These are phyloP conservation scores for Zygnema circumcarinatum DNA, from an alignment of 139 green algal species.

Conservation along the genomic window DNA sequence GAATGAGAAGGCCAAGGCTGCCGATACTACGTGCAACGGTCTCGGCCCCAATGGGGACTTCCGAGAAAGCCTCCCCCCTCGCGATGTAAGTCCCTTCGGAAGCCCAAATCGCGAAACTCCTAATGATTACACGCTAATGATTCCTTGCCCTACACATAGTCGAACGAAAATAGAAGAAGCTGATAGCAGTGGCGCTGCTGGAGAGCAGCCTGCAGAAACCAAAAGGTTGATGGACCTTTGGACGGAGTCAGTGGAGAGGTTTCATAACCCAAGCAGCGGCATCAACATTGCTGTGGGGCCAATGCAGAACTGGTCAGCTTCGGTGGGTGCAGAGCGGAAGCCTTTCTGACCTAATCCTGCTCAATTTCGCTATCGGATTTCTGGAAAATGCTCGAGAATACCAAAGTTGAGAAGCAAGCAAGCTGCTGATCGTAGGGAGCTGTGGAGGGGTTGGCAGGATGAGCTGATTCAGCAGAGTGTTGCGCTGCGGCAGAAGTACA, in stretches of 20 bases:
- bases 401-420: too few relatives aligned
- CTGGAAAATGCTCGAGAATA: too few relatives aligned
- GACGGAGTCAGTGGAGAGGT: slow-evolving; percentile 44
- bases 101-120: too few relatives aligned
- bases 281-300: slow-evolving; percentile 60
- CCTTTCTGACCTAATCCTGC: too few relatives aligned
- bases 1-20: slow-evolving; percentile 7
- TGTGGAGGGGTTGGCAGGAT: slow-evolving; percentile 3
- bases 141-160: too few relatives aligned
- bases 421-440: too few relatives aligned
- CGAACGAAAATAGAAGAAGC: too few relatives aligned
- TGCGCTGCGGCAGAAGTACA: slow-evolving; percentile 31
- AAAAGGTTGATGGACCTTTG: slow-evolving; percentile 40
- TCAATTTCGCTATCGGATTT: too few relatives aligned
- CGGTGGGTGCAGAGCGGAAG: slow-evolving; percentile 19
- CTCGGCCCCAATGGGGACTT: slow-evolving; percentile 28
- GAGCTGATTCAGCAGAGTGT: slow-evolving; percentile 21
- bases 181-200: too few relatives aligned
- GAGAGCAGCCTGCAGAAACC: slow-evolving; percentile 35
- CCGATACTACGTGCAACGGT: neutral
- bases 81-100: slow-evolving; percentile 10
- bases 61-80: neutral
- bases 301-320: slow-evolving; percentile 45
- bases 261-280: slow-evolving; percentile 51
- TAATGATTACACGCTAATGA: too few relatives aligned